Conservation (phyloP, 306 rosid genomes). For the Prunus padus region DNA sequence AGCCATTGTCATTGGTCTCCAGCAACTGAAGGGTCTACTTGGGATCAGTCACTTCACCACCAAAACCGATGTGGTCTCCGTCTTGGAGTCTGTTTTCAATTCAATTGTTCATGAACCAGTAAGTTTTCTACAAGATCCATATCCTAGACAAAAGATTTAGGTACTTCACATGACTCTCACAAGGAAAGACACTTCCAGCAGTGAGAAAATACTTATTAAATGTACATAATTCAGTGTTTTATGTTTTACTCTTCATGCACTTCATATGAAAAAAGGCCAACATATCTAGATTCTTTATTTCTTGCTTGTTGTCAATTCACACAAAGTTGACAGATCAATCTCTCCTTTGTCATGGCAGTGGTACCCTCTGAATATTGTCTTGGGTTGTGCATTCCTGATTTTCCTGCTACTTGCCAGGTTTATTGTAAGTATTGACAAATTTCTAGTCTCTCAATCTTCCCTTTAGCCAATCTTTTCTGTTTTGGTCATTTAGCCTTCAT, state of each 20-base stretch:
- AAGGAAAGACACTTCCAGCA: no score
- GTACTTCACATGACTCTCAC: background rate
- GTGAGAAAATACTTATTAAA: background rate
- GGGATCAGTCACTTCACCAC: slow-evolving; percentile 66
- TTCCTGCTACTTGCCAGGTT: slow-evolving; percentile 62
- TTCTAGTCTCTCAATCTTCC: background rate
- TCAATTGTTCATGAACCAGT: slow-evolving; percentile 42
- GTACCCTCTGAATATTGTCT: slow-evolving; percentile 56
- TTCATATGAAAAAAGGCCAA: background rate
- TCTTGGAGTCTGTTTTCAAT: slow-evolving; percentile 53
- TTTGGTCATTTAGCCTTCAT: slow-evolving; percentile 19
- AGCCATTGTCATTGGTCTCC: slow-evolving; percentile 90
- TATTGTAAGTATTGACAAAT: slow-evolving; percentile 51
- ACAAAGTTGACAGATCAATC: background rate
- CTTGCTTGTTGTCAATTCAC: background rate
- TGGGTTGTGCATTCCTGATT: slow-evolving; percentile 65
- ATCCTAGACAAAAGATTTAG: background rate
- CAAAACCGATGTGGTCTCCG: slow-evolving; percentile 69
- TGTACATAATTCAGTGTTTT: background rate
- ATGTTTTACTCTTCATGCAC: background rate
- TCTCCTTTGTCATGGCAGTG: slow-evolving; percentile 44
- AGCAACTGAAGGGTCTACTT: slow-evolving; percentile 81
- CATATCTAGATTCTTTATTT: background rate
- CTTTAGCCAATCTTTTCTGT: background rate
- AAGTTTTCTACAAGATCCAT: slow-evolving; percentile 15